Evolutionary conservation across 148 eudicot species (phyloP).

Genomic region (Rhododendron ferrugineum): DNA sequence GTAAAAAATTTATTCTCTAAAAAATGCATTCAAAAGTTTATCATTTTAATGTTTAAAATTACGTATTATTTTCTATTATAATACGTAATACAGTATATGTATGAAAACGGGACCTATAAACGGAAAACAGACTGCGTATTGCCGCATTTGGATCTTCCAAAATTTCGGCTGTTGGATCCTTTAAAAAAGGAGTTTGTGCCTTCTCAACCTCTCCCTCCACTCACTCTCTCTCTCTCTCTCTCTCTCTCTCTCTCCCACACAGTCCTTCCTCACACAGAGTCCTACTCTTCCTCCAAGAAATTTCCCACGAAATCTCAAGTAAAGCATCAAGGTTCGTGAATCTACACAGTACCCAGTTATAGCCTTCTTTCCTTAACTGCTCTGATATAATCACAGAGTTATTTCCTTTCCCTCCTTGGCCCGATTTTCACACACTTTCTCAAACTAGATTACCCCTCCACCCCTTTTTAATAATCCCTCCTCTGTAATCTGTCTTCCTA

Average conservation of each 20-base stretch:
- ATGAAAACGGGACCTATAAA: conserved; percentile 1
- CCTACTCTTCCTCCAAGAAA: not conserved
- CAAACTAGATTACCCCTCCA: not conserved
- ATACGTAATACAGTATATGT: not conserved
- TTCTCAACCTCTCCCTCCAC: not conserved
- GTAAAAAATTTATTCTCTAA: too few relatives aligned
- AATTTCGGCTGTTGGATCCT: conserved; percentile 38
- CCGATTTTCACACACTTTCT: not conserved
- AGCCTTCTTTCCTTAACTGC: not conserved
- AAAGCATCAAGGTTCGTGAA: not conserved
- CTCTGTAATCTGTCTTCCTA: not conserved
- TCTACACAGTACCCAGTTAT: not conserved
- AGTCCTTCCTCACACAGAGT: too few relatives aligned
- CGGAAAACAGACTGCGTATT: not conserved
- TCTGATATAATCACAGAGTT: not conserved
- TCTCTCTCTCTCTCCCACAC: not conserved
- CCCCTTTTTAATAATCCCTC: not conserved
- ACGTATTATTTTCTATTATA: not conserved
- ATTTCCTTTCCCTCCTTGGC: not conserved
- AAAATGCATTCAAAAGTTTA: not conserved
- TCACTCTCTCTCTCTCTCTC: not conserved
- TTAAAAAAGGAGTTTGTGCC: conserved; percentile 25
- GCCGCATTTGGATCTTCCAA: conserved; percentile 14
- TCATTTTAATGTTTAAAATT: not conserved
- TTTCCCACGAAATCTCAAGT: conserved; percentile 1